Base-by-base conservation (phyloP, 2,329 filamentous ascomycete genomes). In the Talaromyces sp. region DNA sequence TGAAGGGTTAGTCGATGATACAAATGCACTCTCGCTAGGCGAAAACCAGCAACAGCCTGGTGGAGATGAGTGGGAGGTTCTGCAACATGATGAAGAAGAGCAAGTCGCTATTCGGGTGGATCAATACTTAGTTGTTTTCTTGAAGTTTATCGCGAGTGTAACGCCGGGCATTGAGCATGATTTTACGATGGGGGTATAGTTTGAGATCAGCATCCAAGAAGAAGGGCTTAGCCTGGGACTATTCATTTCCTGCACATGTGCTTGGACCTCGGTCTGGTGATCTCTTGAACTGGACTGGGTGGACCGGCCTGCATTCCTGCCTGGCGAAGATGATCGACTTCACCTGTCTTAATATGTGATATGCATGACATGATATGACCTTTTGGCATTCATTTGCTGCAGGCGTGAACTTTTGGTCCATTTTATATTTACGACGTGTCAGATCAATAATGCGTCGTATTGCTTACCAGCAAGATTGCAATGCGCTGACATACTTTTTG, bases 151-250 rank as follows among this genome's bases (percentile, higher is more conserved):
- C 79, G 86, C 88, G 30, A 94, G 88, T 65, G 94, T 99, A 40
- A 97, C 93, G 14, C 94, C 94, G 5, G 92, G 92, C 43, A 97
- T 99, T 73, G 93, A 97, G 76, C 91, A 97, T 73, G 93, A 97
- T 71, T 97, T 95, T 72, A 97, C 93, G 1, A 97, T 97, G 91
- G 90, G 91, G 5, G 87, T 96, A 35, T 96, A 80, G 80, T 46
- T 29, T 36, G 14, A n/a, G 10, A 11, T 14, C 16, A 6, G 24
- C n/a, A n/a, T n/a, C n/a, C n/a, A n/a, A n/a, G n/a, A n/a, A n/a
- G n/a, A n/a, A n/a, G n/a, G n/a, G n/a, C n/a, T n/a, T n/a, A n/a
- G n/a, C n/a, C n/a, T n/a, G 13, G 29, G 17, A 16, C 30, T 29
- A 4, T 51, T 10, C 8, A 1, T n/a, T 29, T 33, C 19, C 9